Percentiles rank a stretch among this genome's conserved stretches.
Evolutionary conservation across 257 asterid species (phyloP).

Genomic region (Salvia miltiorrhiza): DNA sequence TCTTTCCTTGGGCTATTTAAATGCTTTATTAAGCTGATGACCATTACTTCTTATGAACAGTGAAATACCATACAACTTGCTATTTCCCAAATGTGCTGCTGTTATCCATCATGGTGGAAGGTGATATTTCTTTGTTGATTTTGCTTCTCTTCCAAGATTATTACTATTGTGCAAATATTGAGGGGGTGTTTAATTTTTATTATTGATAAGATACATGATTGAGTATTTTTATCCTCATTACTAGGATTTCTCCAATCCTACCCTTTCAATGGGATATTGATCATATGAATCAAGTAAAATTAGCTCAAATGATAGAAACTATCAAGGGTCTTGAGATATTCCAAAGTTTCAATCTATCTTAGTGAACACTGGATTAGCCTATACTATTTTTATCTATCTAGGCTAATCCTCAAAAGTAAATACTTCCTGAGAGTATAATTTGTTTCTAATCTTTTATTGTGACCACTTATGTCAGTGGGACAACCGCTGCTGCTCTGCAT

Average conservation of each 20-base stretch:
- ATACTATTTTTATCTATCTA: too few species aligned
- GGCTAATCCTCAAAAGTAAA: too few species aligned
- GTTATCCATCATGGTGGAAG: slow-evolving; percentile 97
- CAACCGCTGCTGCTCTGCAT: slow-evolving; percentile 84
- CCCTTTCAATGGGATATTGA: too few species aligned
- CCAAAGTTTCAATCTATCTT: too few species aligned
- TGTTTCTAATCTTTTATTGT: slow-evolving; percentile 13
- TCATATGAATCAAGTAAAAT: too few species aligned
- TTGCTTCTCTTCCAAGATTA: neutral
- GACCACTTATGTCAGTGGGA: slow-evolving; percentile 57
- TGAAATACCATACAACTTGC: slow-evolving; percentile 73
- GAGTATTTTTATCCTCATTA: too few species aligned
- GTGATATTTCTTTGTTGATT: slow-evolving; percentile 33
- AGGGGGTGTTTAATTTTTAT: too few species aligned
- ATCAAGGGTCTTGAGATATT: too few species aligned
- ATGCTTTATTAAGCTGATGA: slow-evolving; percentile 15
- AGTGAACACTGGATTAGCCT: too few species aligned
- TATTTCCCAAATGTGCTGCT: slow-evolving; percentile 86
- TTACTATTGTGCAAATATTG: neutral
- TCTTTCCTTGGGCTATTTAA: neutral
- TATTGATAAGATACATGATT: too few species aligned
- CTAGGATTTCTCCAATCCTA: too few species aligned
- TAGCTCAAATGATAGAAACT: too few species aligned
- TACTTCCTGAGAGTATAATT: slow-evolving; percentile 11
- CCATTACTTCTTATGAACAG: slow-evolving; percentile 36